Base-by-base conservation (phyloP, 352 stramenopile genomes). In the Phytophthora aleatoria region DNA sequence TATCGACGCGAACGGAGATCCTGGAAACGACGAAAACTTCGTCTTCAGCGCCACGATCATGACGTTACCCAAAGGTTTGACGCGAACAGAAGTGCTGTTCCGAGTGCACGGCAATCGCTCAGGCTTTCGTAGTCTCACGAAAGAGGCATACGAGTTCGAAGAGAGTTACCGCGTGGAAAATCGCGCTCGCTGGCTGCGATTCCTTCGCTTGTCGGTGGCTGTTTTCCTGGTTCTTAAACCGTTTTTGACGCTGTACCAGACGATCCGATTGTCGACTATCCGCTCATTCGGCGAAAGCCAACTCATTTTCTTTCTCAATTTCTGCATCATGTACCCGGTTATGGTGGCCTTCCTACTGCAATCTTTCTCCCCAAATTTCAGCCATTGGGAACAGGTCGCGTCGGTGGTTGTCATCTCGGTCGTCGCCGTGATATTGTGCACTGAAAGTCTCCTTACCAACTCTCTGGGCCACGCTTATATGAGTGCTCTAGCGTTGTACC, bases 231-330 rank as follows among this genome's bases (percentile, higher is more conserved):
- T 87, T 10, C 48, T 88, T 26, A 94, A 94, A 52, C 83, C 83
- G 0, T 90, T 90, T 53, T 81, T 92, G 74, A 91, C 85, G 38
- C 66, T 94, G 33, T 94, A 91, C 69, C 78, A 89, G 64, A 85
- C 71, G 7, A 28, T 89, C 0, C 73, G 72, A 2, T 59, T 92
- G 28, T 61, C 77, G 7, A 77, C 68, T 0, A 55, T 60, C 16
- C 78, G 85, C 30, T 76, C 61, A 12, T 94, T 91, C 43, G 52
- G 50, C 11, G 69, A 87, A 56, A 83, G 74, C 28, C 64, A 82
- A n/a, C 27, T 94, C 27, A 89, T 94, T 48, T 92, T 92, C 53
- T 41, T 88, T 26, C 61, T 91, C 63, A 92, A 92, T 61, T 90
- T 92, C 57, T 89, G 80, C 63, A 72, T 89, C 64, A 87, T 91